Evolutionary conservation across 2,329 filamentous ascomycete species (phyloP).

Genomic region (Fusarium hainanense): DNA sequence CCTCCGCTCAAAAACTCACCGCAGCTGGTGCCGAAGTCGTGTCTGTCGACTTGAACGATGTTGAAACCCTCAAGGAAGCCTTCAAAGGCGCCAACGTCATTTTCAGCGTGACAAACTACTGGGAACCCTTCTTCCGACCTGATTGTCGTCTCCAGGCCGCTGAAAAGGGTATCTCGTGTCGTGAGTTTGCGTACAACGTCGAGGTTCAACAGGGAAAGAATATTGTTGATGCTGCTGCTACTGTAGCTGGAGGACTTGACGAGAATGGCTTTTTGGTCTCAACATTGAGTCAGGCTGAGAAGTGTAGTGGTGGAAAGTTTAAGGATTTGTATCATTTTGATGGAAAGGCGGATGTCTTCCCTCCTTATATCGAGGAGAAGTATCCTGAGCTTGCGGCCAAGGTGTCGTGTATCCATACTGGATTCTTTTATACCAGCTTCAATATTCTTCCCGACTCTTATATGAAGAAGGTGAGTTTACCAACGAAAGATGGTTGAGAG

Average conservation of each 20-base stretch:
- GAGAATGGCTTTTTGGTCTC: slow-evolving; percentile 63
- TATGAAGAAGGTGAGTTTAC: slow-evolving; percentile 55
- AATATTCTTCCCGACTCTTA: slow-evolving; percentile 59
- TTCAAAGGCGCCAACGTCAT: slow-evolving; percentile 61
- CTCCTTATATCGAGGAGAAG: slow-evolving; percentile 55
- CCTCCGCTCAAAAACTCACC: slow-evolving; percentile 55
- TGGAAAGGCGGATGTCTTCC: slow-evolving; percentile 63
- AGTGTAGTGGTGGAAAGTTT: slow-evolving; percentile 58
- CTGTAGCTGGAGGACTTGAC: slow-evolving; percentile 54
- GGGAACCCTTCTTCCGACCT: slow-evolving; percentile 61
- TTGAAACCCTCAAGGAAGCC: slow-evolving; percentile 52
- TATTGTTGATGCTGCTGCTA: slow-evolving; percentile 64
- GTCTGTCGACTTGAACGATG: slow-evolving; percentile 57
- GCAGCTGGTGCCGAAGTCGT: slow-evolving; percentile 58
- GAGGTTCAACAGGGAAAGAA: slow-evolving; percentile 59
- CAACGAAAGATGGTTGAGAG: rapidly evolving
- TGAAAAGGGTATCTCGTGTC: slow-evolving; percentile 54
- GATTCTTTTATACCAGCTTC: slow-evolving; percentile 61
- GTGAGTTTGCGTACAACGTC: slow-evolving; percentile 58
- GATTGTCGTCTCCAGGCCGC: slow-evolving; percentile 55
- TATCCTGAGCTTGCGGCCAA: slow-evolving; percentile 60
- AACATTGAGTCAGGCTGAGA: slow-evolving; percentile 60
- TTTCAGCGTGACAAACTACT: slow-evolving; percentile 68
- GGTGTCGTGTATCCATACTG: slow-evolving; percentile 63
- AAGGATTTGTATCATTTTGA: slow-evolving; percentile 65